These are phyloP conservation scores for Berberis vulgaris DNA, from an alignment of 164 flowering plant species.

Conservation along the genomic window DNA sequence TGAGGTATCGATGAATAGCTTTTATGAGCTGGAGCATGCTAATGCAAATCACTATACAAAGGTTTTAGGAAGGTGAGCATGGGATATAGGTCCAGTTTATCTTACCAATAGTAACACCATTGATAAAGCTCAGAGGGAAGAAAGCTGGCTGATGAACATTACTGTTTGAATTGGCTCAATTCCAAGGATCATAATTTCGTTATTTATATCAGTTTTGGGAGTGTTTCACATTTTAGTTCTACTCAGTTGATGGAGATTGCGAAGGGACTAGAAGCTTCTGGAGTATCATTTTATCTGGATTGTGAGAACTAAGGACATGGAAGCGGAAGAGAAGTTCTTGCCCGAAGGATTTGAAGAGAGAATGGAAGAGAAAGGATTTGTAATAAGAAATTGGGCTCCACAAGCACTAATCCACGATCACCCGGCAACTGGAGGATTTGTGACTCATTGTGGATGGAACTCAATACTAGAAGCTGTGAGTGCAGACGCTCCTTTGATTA, in stretches of 20 bases:
- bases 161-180: constrained; percentile 19
- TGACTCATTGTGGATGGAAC: constrained; percentile 6
- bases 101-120: constrained; percentile 13
- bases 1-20: constrained; percentile 24
- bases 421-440: constrained; percentile 20
- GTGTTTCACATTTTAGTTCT: not conserved
- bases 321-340: constrained; percentile 6
- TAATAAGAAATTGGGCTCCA: constrained; percentile 37
- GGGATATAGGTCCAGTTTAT: constrained; percentile 46
- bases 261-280: constrained; percentile 11
- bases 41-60: constrained; percentile 3
- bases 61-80: constrained; percentile 12
- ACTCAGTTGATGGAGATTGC: constrained; percentile 14
- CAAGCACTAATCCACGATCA: constrained; percentile 27
- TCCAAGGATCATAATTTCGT: constrained; percentile 10
- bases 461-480: constrained; percentile 24
- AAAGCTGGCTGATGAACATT: constrained; percentile 4
- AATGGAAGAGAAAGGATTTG: constrained; percentile 18
- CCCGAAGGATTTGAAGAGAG: constrained; percentile 25
- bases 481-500: constrained; percentile 36
- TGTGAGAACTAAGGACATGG: constrained; percentile 4
- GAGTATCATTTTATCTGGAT: constrained; percentile 14
- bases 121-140: constrained; percentile 14
- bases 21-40: constrained; percentile 23
- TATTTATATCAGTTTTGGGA: constrained; percentile 14